These are phyloP conservation scores for Oryza glumipatula DNA, from an alignment of 176 grass and related monocot species.

Conservation along the genomic window DNA sequence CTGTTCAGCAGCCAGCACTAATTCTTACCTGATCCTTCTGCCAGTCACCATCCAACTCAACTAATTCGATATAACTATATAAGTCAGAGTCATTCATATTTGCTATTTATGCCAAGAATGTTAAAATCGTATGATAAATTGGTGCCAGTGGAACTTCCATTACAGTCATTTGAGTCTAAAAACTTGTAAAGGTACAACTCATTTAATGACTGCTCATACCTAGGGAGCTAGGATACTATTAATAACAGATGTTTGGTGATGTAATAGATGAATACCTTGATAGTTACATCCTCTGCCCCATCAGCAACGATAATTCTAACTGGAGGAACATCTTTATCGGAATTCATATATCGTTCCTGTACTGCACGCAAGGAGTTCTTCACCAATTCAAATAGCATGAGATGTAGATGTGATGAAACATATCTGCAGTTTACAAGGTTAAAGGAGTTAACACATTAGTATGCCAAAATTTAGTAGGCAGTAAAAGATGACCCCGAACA, in stretches of 20 bases:
- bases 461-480: background rate
- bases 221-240: background rate
- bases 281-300: constrained; percentile 94
- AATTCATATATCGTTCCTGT: constrained; percentile 87
- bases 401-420: constrained; percentile 77
- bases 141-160: background rate
- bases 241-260: constrained; percentile 11
- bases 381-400: constrained; percentile 96
- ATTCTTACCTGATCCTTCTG: constrained; percentile 9
- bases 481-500: constrained; percentile 32
- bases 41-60: constrained; percentile 16
- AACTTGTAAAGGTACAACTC: background rate
- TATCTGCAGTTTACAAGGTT: constrained; percentile 58
- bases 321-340: constrained; percentile 76
- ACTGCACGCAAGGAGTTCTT: constrained; percentile 96
- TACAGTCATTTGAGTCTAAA: background rate
- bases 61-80: background rate
- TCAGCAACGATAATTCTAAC: constrained; percentile 95
- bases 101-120: constrained; percentile 1
- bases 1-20: background rate
- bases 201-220: background rate
- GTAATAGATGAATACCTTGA: constrained; percentile 62
- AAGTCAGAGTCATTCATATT: background rate
- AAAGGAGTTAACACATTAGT: constrained; percentile 30
- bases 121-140: background rate